These are phyloP conservation scores for Berberis thunbergii DNA, from an alignment of 164 flowering plant genomes.

Conservation along the genomic window DNA sequence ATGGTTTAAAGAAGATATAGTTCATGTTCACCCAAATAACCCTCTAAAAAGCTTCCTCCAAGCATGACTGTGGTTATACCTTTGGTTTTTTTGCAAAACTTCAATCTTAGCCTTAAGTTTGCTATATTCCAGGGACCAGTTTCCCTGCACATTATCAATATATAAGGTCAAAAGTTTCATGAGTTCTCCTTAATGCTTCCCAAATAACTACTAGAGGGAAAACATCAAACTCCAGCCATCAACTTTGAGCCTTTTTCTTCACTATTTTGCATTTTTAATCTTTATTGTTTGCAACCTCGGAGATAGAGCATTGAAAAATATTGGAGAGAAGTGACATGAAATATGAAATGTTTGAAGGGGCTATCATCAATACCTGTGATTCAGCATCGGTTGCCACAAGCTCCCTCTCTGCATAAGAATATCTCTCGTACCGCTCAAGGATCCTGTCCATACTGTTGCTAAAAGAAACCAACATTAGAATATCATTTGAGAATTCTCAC, in stretches of 20 bases:
- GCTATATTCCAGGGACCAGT: constrained; percentile 46
- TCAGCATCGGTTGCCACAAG: constrained; percentile 19
- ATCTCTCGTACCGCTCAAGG: constrained; percentile 53
- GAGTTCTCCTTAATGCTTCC: no score
- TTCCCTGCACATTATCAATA: constrained; percentile 18
- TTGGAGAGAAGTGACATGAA: neutral
- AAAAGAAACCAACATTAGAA: neutral
- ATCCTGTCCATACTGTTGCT: constrained; percentile 53
- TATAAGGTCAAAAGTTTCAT: no score
- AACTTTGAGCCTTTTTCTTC: neutral
- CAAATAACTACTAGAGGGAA: no score
- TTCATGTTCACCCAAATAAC: neutral
- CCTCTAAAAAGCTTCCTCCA: no score
- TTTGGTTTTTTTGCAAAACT: constrained; percentile 48
- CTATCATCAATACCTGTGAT: constrained; percentile 19
- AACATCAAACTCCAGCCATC: neutral
- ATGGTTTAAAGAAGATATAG: neutral
- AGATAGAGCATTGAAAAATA: neutral
- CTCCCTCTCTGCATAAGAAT: constrained; percentile 29
- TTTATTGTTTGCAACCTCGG: neutral
- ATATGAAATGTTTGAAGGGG: neutral
- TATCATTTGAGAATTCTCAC: no score
- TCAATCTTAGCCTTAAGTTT: constrained; percentile 53
- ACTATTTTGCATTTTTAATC: neutral
- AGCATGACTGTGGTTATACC: constrained; percentile 22